These are phyloP conservation scores for Diplodia mutila DNA, from an alignment of 2,329 filamentous ascomycete genomes.

Conservation along the genomic window DNA sequence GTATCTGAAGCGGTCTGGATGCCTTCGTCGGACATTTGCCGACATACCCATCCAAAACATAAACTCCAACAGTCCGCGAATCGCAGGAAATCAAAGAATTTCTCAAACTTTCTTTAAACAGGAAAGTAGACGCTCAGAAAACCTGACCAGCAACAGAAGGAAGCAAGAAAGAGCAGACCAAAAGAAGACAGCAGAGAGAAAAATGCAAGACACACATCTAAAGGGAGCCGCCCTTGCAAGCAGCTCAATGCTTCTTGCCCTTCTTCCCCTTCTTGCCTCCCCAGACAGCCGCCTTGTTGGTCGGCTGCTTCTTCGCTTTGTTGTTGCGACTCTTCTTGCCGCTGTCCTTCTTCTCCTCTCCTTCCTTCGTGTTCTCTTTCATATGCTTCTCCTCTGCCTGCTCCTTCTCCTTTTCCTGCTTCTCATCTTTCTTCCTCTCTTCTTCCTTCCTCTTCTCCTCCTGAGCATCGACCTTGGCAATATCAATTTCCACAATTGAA, in stretches of 20 bases:
- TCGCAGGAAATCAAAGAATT: too few species aligned
- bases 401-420: neutral
- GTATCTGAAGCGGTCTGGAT: too few species aligned
- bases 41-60: too few species aligned
- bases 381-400: too few species aligned
- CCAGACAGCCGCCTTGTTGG: constrained; percentile 1
- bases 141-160: too few species aligned
- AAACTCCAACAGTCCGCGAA: too few species aligned
- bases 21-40: too few species aligned
- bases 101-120: too few species aligned
- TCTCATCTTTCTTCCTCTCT: neutral
- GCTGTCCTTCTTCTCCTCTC: too few species aligned
- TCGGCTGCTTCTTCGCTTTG: neutral
- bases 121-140: too few species aligned
- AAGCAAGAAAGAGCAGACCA: neutral
- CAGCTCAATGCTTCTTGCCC: neutral
- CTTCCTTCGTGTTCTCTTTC: neutral
- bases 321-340: neutral
- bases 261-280: neutral
- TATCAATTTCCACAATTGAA: neutral
- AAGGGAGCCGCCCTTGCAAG: neutral
- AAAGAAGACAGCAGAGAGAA: neutral
- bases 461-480: neutral
- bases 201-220: neutral
- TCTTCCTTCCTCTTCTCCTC: neutral